A percentile compares a stretch with the other conserved stretches of the same genome.
phyloP scores from a whole-genome alignment of 225 moss, liverwort and hornwort genomes.

The Climacium dendroides region DNA sequence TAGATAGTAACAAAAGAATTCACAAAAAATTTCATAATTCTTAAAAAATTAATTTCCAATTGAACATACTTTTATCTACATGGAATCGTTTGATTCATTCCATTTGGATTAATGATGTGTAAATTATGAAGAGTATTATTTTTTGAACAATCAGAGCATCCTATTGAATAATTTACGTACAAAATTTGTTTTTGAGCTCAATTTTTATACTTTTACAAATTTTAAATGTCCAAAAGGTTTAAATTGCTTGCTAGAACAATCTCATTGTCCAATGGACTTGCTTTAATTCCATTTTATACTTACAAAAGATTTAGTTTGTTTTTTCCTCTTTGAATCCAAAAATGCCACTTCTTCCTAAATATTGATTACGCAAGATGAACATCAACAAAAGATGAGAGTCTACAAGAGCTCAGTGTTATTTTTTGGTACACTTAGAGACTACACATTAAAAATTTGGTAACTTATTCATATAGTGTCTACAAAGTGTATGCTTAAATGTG shows the following conservation, averaged over 20 bases:
- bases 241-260: too few species aligned
- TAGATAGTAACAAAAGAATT: background rate
- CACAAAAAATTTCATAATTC: background rate
- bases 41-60: background rate
- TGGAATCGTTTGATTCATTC: background rate
- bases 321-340: background rate
- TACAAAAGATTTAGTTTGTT: too few species aligned
- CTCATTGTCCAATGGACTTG: too few species aligned
- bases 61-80: background rate
- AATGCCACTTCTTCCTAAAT: background rate
- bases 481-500: background rate
- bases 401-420: background rate
- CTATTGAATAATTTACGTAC: rapidly evolving
- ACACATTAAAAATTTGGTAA: background rate
- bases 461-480: background rate
- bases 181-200: background rate
- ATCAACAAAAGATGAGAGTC: too few species aligned
- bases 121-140: background rate
- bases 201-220: background rate
- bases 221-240: background rate
- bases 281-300: too few species aligned
- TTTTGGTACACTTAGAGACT: background rate
- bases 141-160: background rate
- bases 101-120: background rate
- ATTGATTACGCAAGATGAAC: background rate